phyloP scores from a whole-genome alignment of 306 rosid genomes.

The Medicago lupulina region DNA sequence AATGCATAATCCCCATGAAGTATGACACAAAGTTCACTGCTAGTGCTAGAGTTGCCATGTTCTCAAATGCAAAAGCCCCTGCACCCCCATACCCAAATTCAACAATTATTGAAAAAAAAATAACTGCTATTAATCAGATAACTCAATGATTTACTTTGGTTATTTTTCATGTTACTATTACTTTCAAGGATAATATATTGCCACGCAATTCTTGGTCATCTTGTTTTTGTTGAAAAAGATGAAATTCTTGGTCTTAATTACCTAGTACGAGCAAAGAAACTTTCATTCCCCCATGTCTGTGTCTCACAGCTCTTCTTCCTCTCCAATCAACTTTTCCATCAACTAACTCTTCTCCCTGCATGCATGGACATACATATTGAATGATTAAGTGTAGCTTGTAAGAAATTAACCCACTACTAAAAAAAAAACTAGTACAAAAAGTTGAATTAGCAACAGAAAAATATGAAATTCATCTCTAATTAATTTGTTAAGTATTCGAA shows the following conservation, averaged over 20 bases:
- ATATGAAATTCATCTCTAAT: background rate
- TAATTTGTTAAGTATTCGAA: background rate
- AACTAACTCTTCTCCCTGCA: slow-evolving; percentile 47
- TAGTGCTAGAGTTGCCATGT: slow-evolving; percentile 68
- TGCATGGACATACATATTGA: slow-evolving; percentile 35
- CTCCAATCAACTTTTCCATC: slow-evolving; percentile 91
- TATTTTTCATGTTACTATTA: background rate
- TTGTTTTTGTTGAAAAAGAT: too few species aligned
- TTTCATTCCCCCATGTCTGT: slow-evolving; percentile 76
- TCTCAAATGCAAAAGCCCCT: slow-evolving; percentile 72
- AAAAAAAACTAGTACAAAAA: background rate
- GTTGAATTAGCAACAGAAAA: background rate
- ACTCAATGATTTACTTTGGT: too few species aligned
- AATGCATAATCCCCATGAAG: slow-evolving; percentile 72
- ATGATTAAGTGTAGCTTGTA: background rate
- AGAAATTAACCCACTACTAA: too few species aligned
- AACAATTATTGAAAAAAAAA: too few species aligned
- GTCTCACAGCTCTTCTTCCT: slow-evolving; percentile 73
- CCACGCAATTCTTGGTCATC: too few species aligned
- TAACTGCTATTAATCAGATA: too few species aligned
- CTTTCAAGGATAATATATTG: too few species aligned
- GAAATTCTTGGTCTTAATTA: slow-evolving; percentile 11
- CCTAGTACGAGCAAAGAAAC: slow-evolving; percentile 65
- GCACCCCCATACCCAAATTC: slow-evolving; percentile 24
- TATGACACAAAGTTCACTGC: slow-evolving; percentile 83